phyloP scores from a whole-genome alignment of 2,329 filamentous ascomycete species.

The Alternaria incomplexa region DNA sequence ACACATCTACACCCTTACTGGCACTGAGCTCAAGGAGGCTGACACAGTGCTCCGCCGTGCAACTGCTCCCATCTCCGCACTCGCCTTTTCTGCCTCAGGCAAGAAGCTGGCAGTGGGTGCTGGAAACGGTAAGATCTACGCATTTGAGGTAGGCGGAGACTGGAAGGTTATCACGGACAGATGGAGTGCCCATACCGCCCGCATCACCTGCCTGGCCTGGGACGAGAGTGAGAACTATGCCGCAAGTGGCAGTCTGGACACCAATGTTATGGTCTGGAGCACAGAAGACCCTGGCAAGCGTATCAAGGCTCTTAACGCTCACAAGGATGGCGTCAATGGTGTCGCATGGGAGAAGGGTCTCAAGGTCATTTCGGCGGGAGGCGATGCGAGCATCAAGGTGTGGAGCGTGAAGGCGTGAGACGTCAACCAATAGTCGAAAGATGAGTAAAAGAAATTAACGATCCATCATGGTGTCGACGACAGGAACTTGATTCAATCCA shows the following conservation, averaged over 20 bases:
- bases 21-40: constrained; percentile 61
- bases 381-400: constrained; percentile 88
- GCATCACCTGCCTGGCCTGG: constrained; percentile 76
- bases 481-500: neutral
- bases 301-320: constrained; percentile 83
- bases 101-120: constrained; percentile 81
- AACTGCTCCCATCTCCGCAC: constrained; percentile 73
- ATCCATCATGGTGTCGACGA: neutral
- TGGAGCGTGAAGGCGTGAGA: constrained; percentile 62
- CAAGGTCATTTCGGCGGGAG: constrained; percentile 79
- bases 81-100: constrained; percentile 85
- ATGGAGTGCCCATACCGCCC: constrained; percentile 74
- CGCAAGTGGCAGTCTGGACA: constrained; percentile 85
- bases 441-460: neutral
- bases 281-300: constrained; percentile 81
- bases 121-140: constrained; percentile 83
- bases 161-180: constrained; percentile 80
- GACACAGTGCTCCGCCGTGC: constrained; percentile 68
- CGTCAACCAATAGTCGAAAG: neutral
- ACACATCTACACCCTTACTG: constrained; percentile 72
- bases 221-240: constrained; percentile 76
- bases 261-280: constrained; percentile 92
- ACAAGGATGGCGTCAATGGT: constrained; percentile 94
- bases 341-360: constrained; percentile 73
- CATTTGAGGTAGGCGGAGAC: constrained; percentile 68